phyloP scores from a whole-genome alignment of 1,139 yeast genomes.

The Hyphopichia buzzinii region DNA sequence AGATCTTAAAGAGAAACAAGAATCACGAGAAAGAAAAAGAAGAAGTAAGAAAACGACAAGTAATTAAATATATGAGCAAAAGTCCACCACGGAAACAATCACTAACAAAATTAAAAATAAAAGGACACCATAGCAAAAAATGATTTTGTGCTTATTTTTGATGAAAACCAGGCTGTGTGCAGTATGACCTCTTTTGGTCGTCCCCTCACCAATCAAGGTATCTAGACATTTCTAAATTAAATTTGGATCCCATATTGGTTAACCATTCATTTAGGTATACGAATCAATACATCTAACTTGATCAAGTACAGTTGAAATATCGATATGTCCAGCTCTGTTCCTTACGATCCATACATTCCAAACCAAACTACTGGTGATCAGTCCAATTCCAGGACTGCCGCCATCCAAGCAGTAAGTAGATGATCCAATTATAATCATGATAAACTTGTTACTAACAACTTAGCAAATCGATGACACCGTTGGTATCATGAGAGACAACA shows the following conservation, averaged over 20 bases:
- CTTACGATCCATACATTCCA: constrained; percentile 89
- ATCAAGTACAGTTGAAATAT: too few species aligned
- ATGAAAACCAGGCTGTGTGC: background rate
- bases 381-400: constrained; percentile 70
- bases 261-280: background rate
- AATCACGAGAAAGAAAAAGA: constrained; percentile 1
- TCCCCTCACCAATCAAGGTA: background rate
- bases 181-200: background rate
- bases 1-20: constrained; percentile 10
- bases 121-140: constrained; percentile 9
- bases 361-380: constrained; percentile 53
- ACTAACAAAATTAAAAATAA: constrained; percentile 14
- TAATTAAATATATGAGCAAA: background rate
- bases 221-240: too few species aligned
- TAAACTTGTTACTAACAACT: constrained; percentile 17
- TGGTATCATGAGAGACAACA: constrained; percentile 96
- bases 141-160: constrained; percentile 2
- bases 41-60: background rate
- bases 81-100: background rate
- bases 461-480: constrained; percentile 95
- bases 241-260: too few species aligned
- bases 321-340: constrained; percentile 74
- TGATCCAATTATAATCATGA: background rate
- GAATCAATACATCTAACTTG: background rate
- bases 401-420: constrained; percentile 73